Percentiles rank a stretch among this genome's conserved stretches.
Evolutionary conservation across 2,329 filamentous ascomycete species (phyloP).

Genomic region (Apiospora koreana): DNA sequence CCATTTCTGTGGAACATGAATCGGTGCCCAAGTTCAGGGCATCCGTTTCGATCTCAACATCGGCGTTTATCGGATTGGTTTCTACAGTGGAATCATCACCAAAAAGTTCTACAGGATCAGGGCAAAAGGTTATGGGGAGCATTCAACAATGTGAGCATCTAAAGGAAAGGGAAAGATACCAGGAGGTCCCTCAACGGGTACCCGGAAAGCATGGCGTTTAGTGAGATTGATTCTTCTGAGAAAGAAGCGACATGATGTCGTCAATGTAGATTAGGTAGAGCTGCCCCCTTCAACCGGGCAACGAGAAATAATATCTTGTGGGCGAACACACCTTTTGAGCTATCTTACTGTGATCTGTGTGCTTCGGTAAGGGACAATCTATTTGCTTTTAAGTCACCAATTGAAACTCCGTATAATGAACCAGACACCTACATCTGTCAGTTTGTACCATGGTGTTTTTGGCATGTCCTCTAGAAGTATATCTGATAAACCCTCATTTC

Average conservation of each 20-base stretch:
- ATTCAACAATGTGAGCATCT: constrained; percentile 37
- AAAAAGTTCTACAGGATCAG: constrained; percentile 33
- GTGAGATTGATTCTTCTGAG: constrained; percentile 18
- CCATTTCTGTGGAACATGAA: constrained; percentile 35
- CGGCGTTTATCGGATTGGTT: constrained; percentile 47
- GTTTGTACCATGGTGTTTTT: neutral
- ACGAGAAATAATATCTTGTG: neutral
- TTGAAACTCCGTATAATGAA: neutral
- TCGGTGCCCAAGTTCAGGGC: constrained; percentile 27
- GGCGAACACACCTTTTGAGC: neutral
- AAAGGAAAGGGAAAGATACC: constrained; percentile 36
- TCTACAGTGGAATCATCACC: constrained; percentile 30
- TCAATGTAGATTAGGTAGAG: constrained; percentile 7
- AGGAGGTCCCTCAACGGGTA: constrained; percentile 37
- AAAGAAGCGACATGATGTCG: constrained; percentile 5
- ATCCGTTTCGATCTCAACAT: constrained; percentile 59
- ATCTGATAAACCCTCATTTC: neutral
- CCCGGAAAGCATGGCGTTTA: constrained; percentile 33
- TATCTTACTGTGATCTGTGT: neutral
- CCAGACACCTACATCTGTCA: neutral
- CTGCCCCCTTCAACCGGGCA: constrained; percentile 11
- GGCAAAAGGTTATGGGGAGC: constrained; percentile 30
- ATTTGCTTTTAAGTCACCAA: neutral
- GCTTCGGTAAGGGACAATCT: neutral
- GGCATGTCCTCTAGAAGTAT: neutral